These are phyloP conservation scores for Suillus clintonianus DNA, from an alignment of 768 basidiomycete species.

Conservation along the genomic window DNA sequence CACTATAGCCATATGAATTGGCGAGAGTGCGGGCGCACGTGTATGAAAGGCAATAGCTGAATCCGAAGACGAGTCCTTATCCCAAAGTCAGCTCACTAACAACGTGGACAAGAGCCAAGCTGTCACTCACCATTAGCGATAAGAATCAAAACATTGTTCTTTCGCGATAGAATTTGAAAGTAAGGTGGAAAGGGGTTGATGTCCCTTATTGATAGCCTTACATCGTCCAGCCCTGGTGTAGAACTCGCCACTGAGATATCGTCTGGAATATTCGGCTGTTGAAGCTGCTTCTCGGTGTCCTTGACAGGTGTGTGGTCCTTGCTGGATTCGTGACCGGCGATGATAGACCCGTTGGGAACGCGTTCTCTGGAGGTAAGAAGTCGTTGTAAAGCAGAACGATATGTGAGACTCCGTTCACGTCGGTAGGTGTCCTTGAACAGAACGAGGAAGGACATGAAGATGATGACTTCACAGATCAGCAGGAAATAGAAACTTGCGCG, in stretches of 20 bases:
- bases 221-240: constrained; percentile 21
- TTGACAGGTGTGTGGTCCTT: constrained; percentile 15
- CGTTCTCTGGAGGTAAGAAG: constrained; percentile 31
- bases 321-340: constrained; percentile 11
- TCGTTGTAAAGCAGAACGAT: constrained; percentile 64
- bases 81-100: constrained; percentile 12
- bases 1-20: constrained; percentile 59
- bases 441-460: constrained; percentile 57
- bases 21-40: constrained; percentile 73
- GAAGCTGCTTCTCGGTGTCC: constrained; percentile 12
- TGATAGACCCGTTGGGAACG: constrained; percentile 17
- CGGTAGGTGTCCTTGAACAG: constrained; percentile 85
- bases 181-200: constrained; percentile 75
- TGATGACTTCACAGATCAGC: constrained; percentile 56
- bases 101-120: not conserved
- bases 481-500: constrained; percentile 85
- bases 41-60: constrained; percentile 70
- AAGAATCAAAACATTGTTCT: constrained; percentile 70
- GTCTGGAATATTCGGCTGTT: constrained; percentile 28
- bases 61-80: constrained; percentile 69
- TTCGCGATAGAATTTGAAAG: constrained; percentile 52
- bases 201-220: constrained; percentile 64
- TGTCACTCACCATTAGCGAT: constrained; percentile 26
- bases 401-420: constrained; percentile 76
- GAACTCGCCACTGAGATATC: constrained; percentile 13